Evolutionary conservation across 495 filamentous ascomycete genomes (phyloP).

Genomic region (Penicillium psychrofluorescens): DNA sequence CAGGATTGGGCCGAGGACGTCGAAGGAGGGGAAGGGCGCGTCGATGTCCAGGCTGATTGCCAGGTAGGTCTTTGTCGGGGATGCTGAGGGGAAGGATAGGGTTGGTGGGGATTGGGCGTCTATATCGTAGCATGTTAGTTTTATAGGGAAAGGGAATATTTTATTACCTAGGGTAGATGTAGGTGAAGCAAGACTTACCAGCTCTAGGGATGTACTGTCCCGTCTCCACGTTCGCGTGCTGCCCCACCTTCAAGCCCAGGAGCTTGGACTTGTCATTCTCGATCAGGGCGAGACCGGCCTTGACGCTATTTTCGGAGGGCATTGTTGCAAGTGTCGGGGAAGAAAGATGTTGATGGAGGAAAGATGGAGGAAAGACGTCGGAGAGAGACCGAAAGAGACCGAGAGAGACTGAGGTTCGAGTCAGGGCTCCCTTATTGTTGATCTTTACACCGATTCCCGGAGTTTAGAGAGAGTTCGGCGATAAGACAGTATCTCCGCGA

Average conservation of each 20-base stretch:
- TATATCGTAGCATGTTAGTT: slow-evolving; percentile 4
- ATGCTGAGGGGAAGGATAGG: slow-evolving; percentile 16
- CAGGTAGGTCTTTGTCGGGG: slow-evolving; percentile 31
- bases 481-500: too few species aligned
- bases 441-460: too few species aligned
- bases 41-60: slow-evolving; percentile 44
- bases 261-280: slow-evolving; percentile 26
- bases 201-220: slow-evolving; percentile 24
- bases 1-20: slow-evolving; percentile 30
- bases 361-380: too few species aligned
- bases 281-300: slow-evolving; percentile 22
- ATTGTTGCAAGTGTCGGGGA: slow-evolving; percentile 9
- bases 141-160: too few species aligned
- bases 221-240: slow-evolving; percentile 17
- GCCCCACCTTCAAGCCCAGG: slow-evolving; percentile 21
- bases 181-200: slow-evolving; percentile 8
- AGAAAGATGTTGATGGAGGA: too few species aligned
- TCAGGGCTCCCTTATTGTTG: too few species aligned
- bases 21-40: slow-evolving; percentile 44
- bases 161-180: background rate
- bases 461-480: too few species aligned
- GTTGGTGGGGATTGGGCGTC: slow-evolving; percentile 24
- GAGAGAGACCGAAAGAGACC: background rate
- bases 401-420: background rate
- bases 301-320: slow-evolving; percentile 22